Conservation (phyloP, 108 stramenopile species). For the Conticribra weissflogii region DNA sequence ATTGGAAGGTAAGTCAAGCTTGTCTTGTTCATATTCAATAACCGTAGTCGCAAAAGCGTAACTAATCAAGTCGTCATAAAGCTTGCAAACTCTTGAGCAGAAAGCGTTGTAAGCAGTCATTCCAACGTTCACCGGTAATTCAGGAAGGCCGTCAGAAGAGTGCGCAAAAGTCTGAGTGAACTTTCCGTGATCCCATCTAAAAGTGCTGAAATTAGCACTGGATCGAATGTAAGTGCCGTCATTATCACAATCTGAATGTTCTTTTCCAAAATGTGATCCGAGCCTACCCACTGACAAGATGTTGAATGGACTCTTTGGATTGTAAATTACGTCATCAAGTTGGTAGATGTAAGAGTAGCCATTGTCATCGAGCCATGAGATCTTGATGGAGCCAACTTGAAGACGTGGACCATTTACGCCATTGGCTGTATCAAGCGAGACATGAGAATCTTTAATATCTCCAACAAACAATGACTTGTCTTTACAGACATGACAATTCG, state of each 20-base stretch:
- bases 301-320: slow-evolving; percentile 1
- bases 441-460: not conserved
- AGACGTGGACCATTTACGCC: not conserved
- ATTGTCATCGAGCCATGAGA: not conserved
- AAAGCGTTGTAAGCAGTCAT: not conserved
- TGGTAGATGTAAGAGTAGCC: not conserved
- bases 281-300: not conserved
- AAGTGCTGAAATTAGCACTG: not conserved
- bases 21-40: slow-evolving; percentile 1
- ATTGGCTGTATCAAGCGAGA: not conserved
- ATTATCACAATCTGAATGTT: not conserved
- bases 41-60: slow-evolving; percentile 6
- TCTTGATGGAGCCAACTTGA: not conserved
- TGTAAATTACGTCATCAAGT: not conserved
- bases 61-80: slow-evolving; percentile 9
- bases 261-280: not conserved
- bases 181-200: slow-evolving; percentile 7
- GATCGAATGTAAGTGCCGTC: not conserved
- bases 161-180: not conserved
- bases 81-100: not conserved
- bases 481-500: not conserved
- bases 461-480: not conserved
- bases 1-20: not conserved
- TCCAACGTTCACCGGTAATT: slow-evolving; percentile 2
- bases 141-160: not conserved